Percentiles rank a stretch among this genome's conserved stretches.
These are phyloP conservation scores for Pythium sp. DNA, from an alignment of 352 stramenopile species.

Conservation along the genomic window DNA sequence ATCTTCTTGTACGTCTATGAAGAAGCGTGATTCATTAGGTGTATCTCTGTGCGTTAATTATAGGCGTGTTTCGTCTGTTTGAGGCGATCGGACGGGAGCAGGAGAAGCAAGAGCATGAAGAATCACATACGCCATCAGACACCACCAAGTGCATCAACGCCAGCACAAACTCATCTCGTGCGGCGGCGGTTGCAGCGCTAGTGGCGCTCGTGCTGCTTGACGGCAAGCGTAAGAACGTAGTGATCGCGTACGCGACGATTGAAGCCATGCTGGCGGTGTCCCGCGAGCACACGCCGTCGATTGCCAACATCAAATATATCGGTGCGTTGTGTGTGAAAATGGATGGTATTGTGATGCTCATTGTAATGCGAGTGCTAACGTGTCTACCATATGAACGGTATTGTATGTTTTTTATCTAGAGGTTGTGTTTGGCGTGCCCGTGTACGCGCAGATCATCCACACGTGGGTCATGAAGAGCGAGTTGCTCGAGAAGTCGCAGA, in stretches of 20 bases:
- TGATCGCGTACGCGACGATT: constrained; percentile 50
- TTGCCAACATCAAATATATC: constrained; percentile 45
- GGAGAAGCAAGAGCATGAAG: not conserved
- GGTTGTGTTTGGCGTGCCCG: constrained; percentile 33
- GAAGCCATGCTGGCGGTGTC: constrained; percentile 42
- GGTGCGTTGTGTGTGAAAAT: constrained; percentile 24
- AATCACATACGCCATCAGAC: not conserved
- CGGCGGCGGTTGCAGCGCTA: constrained; percentile 30
- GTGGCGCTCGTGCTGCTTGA: constrained; percentile 48
- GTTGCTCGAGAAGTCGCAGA: constrained; percentile 41
- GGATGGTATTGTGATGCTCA: not conserved
- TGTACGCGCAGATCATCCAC: constrained; percentile 51
- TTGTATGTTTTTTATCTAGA: constrained; percentile 22
- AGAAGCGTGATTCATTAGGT: not conserved
- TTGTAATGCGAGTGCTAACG: not conserved
- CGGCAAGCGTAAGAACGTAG: constrained; percentile 37
- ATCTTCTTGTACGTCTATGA: not conserved
- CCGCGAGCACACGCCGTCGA: constrained; percentile 21
- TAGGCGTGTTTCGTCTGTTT: constrained; percentile 45
- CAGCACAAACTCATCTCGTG: constrained; percentile 28
- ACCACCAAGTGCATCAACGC: not conserved
- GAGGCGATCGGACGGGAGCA: constrained; percentile 30
- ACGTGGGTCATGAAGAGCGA: constrained; percentile 61
- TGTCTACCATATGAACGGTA: not conserved
- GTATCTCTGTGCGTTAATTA: not conserved